Conservation (phyloP, 106 monocot species). For the Phalaenopsis aphrodite region DNA sequence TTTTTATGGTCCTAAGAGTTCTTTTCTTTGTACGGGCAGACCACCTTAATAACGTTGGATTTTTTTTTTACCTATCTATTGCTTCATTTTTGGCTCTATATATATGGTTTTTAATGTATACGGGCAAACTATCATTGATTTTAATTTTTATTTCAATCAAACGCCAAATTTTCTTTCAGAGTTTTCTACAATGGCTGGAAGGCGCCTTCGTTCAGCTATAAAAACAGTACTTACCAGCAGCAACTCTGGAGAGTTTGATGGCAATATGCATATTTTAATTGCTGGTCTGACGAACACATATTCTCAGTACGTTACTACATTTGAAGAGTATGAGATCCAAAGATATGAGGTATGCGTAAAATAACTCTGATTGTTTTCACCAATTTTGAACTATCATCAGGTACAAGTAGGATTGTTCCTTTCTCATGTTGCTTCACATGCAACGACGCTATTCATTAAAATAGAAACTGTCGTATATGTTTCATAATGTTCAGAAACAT, state of each 20-base stretch:
- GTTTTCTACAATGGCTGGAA: slow-evolving; percentile 94
- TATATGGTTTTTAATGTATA: background rate
- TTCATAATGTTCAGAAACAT: too few species aligned
- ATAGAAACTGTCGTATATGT: too few species aligned
- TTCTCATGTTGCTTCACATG: background rate
- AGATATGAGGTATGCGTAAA: slow-evolving; percentile 56
- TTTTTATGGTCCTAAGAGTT: background rate
- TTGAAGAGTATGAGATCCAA: slow-evolving; percentile 85
- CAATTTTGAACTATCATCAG: background rate
- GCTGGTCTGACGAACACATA: slow-evolving; percentile 91
- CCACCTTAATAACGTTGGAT: background rate
- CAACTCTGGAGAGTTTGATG: slow-evolving; percentile 39
- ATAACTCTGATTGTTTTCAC: background rate
- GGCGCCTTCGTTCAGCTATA: slow-evolving; percentile 82
- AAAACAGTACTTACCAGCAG: slow-evolving; percentile 35
- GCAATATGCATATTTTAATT: slow-evolving; percentile 58
- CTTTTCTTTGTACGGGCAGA: background rate
- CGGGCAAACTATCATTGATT: background rate
- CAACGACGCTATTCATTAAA: background rate
- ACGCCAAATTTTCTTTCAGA: slow-evolving; percentile 33
- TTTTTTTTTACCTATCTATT: background rate
- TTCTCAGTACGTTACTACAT: slow-evolving; percentile 89
- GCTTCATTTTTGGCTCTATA: background rate
- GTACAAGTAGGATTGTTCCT: background rate
- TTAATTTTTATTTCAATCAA: background rate